A percentile compares a stretch with the other conserved stretches of the same genome.
Evolutionary conservation across 805 yeast species (phyloP).

Genomic region (Ogataea saltuana): DNA sequence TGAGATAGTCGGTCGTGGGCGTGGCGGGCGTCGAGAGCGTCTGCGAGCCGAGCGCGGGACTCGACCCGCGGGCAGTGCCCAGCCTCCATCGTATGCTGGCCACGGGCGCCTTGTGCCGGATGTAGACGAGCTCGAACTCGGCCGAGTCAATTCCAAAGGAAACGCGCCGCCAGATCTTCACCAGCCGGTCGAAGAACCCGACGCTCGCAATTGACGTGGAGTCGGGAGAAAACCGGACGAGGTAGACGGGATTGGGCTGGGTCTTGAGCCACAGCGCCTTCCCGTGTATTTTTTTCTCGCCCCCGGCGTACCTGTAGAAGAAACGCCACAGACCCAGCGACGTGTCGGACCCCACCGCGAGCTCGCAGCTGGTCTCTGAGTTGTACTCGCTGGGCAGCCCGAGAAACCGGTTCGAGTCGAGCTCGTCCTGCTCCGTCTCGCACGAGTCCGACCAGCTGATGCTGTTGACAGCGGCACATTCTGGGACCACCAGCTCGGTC

Average conservation of each 20-base stretch:
- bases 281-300: constrained; percentile 21
- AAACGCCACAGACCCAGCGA: constrained; percentile 56
- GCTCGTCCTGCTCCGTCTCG: constrained; percentile 30
- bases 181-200: constrained; percentile 61
- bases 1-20: constrained; percentile 20
- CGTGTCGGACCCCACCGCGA: constrained; percentile 57
- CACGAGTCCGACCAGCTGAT: constrained; percentile 40
- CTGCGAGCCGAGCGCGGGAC: constrained; percentile 10
- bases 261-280: constrained; percentile 45
- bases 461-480: constrained; percentile 31
- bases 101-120: constrained; percentile 64
- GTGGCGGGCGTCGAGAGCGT: constrained; percentile 11
- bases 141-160: constrained; percentile 65
- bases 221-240: constrained; percentile 63
- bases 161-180: constrained; percentile 77
- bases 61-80: constrained; percentile 6
- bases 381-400: constrained; percentile 37
- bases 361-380: constrained; percentile 46
- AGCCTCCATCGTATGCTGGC: constrained; percentile 59
- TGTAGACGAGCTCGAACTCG: constrained; percentile 65
- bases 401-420: constrained; percentile 29
- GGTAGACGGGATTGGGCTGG: constrained; percentile 63
- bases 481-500: constrained; percentile 22
- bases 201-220: constrained; percentile 65
- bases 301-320: constrained; percentile 28